phyloP scores from a whole-genome alignment of 441 rosid species.

The Erysimum cheiri region DNA sequence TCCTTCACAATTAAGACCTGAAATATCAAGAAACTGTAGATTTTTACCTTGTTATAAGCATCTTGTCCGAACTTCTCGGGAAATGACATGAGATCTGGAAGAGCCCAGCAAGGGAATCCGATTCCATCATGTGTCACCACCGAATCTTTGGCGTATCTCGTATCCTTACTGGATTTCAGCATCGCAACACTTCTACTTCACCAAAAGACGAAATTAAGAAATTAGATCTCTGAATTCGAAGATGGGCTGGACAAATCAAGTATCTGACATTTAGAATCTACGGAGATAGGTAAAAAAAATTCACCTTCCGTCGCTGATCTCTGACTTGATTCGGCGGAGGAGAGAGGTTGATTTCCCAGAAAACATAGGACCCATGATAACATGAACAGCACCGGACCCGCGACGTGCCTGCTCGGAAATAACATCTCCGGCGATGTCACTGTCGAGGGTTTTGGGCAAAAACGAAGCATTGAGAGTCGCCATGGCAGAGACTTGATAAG shows the following conservation, averaged over 20 bases:
- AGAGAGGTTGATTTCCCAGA: slow-evolving; percentile 94
- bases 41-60: slow-evolving; percentile 65
- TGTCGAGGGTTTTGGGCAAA: slow-evolving; percentile 30
- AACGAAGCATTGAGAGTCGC: slow-evolving; percentile 49
- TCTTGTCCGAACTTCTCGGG: slow-evolving; percentile 56
- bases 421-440: slow-evolving; percentile 28
- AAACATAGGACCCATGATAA: slow-evolving; percentile 89
- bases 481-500: slow-evolving; percentile 43
- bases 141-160: slow-evolving; percentile 75
- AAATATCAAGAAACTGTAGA: background rate
- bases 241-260: background rate
- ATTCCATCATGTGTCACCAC: slow-evolving; percentile 86
- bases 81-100: slow-evolving; percentile 75
- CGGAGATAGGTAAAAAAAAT: too few species aligned
- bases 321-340: slow-evolving; percentile 79
- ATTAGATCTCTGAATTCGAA: background rate
- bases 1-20: slow-evolving; percentile 12
- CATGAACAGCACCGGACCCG: slow-evolving; percentile 68
- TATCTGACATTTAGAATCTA: background rate
- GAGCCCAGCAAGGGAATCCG: slow-evolving; percentile 82
- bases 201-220: background rate
- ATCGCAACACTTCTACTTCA: slow-evolving; percentile 66
- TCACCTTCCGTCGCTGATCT: slow-evolving; percentile 66
- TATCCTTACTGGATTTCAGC: slow-evolving; percentile 82
- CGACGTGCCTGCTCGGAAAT: slow-evolving; percentile 6